A percentile compares a stretch with the other conserved stretches of the same genome.
These are phyloP conservation scores for Cicer chorassanicum DNA, from an alignment of 306 rosid genomes.

Conservation along the genomic window DNA sequence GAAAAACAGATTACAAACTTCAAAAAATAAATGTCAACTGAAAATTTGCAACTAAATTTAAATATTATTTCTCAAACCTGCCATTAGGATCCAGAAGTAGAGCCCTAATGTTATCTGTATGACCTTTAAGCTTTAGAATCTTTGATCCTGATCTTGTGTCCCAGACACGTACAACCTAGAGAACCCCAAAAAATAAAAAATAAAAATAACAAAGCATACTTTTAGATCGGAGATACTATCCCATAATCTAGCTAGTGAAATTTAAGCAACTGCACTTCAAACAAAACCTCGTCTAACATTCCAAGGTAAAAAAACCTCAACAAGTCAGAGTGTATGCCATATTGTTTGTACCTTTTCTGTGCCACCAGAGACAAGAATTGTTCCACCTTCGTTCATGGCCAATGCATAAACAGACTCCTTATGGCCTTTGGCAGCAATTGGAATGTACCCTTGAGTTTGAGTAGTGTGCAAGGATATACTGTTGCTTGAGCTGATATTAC, in stretches of 20 bases:
- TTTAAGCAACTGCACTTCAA: slow-evolving; percentile 28
- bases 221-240: slow-evolving; percentile 22
- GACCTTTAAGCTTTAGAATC: slow-evolving; percentile 94
- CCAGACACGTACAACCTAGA: slow-evolving; percentile 97
- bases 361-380: slow-evolving; percentile 96
- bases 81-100: slow-evolving; percentile 92
- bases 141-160: slow-evolving; percentile 96
- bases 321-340: slow-evolving; percentile 38
- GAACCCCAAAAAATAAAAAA: neutral
- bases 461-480: slow-evolving; percentile 65
- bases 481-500: slow-evolving; percentile 83
- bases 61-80: slow-evolving; percentile 63
- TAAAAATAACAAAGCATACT: slow-evolving; percentile 17
- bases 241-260: slow-evolving; percentile 10
- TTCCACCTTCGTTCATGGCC: slow-evolving; percentile 89
- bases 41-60: slow-evolving; percentile 32
- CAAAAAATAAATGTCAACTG: slow-evolving; percentile 36
- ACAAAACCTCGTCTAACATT: slow-evolving; percentile 11
- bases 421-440: slow-evolving; percentile 93
- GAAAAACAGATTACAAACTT: slow-evolving; percentile 14
- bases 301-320: slow-evolving; percentile 33
- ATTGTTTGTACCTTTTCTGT: slow-evolving; percentile 87
- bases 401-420: slow-evolving; percentile 99
- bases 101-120: slow-evolving; percentile 91
- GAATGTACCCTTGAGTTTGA: slow-evolving; percentile 87